Base-by-base conservation (phyloP, 2,329 filamentous ascomycete species). In the Cladophialophora psammophila region DNA sequence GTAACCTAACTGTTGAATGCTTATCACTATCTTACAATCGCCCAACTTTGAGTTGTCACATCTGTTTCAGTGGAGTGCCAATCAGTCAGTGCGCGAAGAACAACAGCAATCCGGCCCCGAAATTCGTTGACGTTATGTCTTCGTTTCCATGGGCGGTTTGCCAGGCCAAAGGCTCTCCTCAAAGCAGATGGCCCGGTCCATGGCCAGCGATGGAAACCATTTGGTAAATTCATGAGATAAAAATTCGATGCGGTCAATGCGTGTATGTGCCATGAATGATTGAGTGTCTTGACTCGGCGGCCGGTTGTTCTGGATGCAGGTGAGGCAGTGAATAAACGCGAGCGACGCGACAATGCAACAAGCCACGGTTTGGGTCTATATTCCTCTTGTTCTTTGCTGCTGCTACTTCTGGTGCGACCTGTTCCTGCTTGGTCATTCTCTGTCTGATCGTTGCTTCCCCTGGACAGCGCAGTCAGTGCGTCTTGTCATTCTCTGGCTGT, bases 1-100 rank as follows among this genome's bases (percentile, higher is more conserved):
- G 45, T 50, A 26, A 26, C 12, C 8, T 50, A 31, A 26, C 18
- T 31, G 15, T 15, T 50, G 20, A 50, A 50, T 50, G 45, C 18
- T 18, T 50, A 50, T 50, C 45, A 26, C 20, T 50, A 34, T 36
- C 38, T 20, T 52, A 62, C 45, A 12, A 66, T 68, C 71, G 71
- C 72, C 72, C 61, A 71, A 63, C 63, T 73, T 60, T 73, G 55
- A 73, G 71, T 72, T 72, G 71, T 72, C 72, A 73, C 71, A 69
- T 71, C 64, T 67, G 48, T 68, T 56, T 68, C 68, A 63, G 66
- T 73, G 71, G 67, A 55, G 71, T 73, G 72, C 69, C 69, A 71
- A 72, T 73, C 61, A 73, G 72, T 73, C 72, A 68, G 35, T 70
- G 69, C 38, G 72, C 72, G 70, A 71, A 73, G 68, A 73, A 45